phyloP scores from a whole-genome alignment of 495 filamentous ascomycete species.

The Platismatia glauca region DNA sequence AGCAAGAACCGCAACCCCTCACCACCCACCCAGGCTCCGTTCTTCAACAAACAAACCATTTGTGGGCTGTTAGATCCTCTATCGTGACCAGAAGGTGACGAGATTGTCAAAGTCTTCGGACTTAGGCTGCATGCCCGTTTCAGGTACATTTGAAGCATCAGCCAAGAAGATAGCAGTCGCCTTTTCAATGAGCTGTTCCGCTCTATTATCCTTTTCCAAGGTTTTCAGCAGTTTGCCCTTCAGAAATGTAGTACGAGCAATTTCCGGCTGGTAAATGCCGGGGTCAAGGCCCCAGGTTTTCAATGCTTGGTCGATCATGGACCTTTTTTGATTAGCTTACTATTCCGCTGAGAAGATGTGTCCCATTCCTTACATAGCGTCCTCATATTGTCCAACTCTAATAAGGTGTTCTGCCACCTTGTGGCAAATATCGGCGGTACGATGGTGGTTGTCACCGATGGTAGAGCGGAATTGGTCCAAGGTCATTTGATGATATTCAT shows the following conservation, averaged over 20 bases:
- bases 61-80: too few species aligned
- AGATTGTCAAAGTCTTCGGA: neutral
- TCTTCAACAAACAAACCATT: too few species aligned
- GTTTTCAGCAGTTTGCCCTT: neutral
- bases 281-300: neutral
- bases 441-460: neutral
- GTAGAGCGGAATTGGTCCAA: neutral
- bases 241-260: neutral
- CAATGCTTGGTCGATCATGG: neutral
- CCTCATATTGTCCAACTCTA: neutral
- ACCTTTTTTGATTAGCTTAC: neutral
- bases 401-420: conserved; percentile 1
- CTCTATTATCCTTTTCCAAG: neutral
- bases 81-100: neutral
- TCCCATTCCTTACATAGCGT: neutral
- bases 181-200: neutral
- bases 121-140: neutral
- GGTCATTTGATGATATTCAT: neutral
- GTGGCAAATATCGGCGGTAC: neutral
- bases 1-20: too few species aligned
- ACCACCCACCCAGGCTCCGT: too few species aligned
- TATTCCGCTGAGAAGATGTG: too few species aligned
- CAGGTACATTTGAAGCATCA: neutral
- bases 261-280: neutral
- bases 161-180: neutral